Conservation (phyloP, 2,329 filamentous ascomycete genomes). For the Coniochaeta ligniaria region DNA sequence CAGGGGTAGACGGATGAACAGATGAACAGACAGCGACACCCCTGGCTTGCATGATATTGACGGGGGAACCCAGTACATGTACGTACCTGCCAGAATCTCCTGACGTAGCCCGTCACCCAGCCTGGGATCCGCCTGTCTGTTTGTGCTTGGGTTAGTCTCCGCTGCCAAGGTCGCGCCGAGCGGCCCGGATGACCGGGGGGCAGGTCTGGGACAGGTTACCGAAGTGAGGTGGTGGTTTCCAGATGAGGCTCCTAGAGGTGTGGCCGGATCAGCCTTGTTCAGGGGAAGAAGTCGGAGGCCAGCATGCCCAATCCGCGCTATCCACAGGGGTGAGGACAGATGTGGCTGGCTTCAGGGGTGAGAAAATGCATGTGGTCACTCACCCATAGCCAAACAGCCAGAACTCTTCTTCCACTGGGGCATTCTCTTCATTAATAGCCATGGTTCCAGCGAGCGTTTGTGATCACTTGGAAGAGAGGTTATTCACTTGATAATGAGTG, state of each 20-base stretch:
- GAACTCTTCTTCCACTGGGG: conserved; percentile 54
- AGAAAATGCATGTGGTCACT: conserved; percentile 3
- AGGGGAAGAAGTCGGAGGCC: neutral
- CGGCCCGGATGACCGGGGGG: neutral
- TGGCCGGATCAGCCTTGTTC: neutral
- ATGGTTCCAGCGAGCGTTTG: conserved; percentile 19
- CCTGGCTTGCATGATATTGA: neutral
- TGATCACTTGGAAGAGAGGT: neutral
- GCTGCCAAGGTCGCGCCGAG: neutral
- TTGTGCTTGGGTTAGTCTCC: neutral
- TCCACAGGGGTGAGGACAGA: neutral
- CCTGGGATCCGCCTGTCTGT: conserved; percentile 78
- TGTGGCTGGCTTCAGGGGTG: neutral
- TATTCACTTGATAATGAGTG: neutral
- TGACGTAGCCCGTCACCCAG: conserved; percentile 88
- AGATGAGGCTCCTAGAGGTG: conserved; percentile 73
- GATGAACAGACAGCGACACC: neutral
- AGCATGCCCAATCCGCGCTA: neutral
- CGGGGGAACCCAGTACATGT: neutral
- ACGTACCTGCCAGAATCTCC: conserved; percentile 94
- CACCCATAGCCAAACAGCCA: conserved; percentile 98
- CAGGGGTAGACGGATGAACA: neutral
- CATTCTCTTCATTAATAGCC: conserved; percentile 19
- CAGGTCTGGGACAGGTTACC: conserved; percentile 46
- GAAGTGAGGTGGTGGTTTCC: conserved; percentile 95